phyloP scores from a whole-genome alignment of 169 alveolate genomes.

The Cryptosporidium felis region DNA sequence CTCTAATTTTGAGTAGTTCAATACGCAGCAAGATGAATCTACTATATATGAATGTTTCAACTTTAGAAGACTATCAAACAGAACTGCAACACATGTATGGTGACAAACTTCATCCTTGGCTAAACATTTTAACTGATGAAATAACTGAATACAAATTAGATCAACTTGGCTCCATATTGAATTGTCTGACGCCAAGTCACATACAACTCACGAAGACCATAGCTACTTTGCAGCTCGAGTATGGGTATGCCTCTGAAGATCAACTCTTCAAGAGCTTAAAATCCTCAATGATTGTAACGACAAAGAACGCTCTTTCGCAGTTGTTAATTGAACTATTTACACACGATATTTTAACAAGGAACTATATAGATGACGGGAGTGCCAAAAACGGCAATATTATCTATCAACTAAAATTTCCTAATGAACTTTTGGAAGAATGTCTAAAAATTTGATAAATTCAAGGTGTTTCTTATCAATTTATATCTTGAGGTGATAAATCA shows the following conservation, averaged over 20 bases:
- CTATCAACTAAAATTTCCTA: slow-evolving; percentile 1
- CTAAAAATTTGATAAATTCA: not conserved
- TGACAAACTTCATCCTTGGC: slow-evolving; percentile 12
- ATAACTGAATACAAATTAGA: not conserved
- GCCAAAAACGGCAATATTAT: not conserved
- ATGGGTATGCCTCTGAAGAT: slow-evolving; percentile 36
- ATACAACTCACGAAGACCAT: slow-evolving; percentile 32
- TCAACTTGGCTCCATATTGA: slow-evolving; percentile 11
- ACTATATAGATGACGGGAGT: not conserved
- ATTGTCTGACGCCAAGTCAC: slow-evolving; percentile 62
- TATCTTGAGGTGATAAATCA: not conserved
- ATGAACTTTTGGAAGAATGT: slow-evolving; percentile 1
- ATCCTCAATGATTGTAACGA: slow-evolving; percentile 54
- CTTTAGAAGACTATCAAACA: slow-evolving; percentile 22
- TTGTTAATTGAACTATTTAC: slow-evolving; percentile 37
- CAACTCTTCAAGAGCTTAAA: slow-evolving; percentile 6
- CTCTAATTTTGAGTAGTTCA: slow-evolving; percentile 53
- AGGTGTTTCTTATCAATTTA: not conserved
- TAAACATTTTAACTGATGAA: not conserved
- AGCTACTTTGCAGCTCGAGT: slow-evolving; percentile 16
- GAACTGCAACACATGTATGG: slow-evolving; percentile 36
- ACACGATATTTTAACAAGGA: slow-evolving; percentile 14
- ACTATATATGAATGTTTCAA: slow-evolving; percentile 14
- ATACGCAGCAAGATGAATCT: slow-evolving; percentile 37
- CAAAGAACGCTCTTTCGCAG: slow-evolving; percentile 42